Base-by-base conservation (phyloP, 805 yeast genomes). In the Saccharomycopsis fodiens region DNA sequence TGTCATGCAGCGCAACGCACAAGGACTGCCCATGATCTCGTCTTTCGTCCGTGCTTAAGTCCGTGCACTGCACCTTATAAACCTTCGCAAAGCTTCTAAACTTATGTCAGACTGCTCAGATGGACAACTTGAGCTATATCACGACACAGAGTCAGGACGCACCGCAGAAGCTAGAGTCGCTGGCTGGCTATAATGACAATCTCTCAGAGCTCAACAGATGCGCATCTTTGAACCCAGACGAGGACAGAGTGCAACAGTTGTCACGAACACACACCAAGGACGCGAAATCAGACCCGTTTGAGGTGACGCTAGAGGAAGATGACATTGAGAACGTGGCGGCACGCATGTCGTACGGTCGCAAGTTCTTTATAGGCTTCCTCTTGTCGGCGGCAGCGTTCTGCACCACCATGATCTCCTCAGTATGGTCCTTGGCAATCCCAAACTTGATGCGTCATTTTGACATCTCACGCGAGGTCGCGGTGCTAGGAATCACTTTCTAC, bases 381-480 rank as follows among this genome's bases (percentile, higher is more conserved):
- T 67, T 80, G 7, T 78, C 85, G 1, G 10, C 66, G 6, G 66
- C 79, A 4, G 74, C 85, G 37, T 68, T 81, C 47, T 70, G 77
- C 44, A 76, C 81, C 35, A 81, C 89, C 0, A 70, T 82, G 61
- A 74, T 83, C 4, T 81, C 89, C 0, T 82, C 88, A 0, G 69
- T 76, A 40, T 84, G 81, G 70, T 72, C 85, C 2, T 69, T 79
- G 51, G 83, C 79, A 13, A 67, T 80, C 2, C 70, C 68, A 1
- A 72, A 76, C 31, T 68, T 80, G 22, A 61, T 62, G 58, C 59
- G 53, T 2, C 60, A 65, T 29, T 76, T 61, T 61, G 70, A 69
- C 21, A 63, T 76, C 12, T 68, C 74, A 3, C 42, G 62, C 30
- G 72, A 70, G 16, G 73, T 69, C 0, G 71, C 79, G 2, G 62